phyloP scores from a whole-genome alignment of 2,329 filamentous ascomycete genomes.

The Tolypocladium endophyticum region DNA sequence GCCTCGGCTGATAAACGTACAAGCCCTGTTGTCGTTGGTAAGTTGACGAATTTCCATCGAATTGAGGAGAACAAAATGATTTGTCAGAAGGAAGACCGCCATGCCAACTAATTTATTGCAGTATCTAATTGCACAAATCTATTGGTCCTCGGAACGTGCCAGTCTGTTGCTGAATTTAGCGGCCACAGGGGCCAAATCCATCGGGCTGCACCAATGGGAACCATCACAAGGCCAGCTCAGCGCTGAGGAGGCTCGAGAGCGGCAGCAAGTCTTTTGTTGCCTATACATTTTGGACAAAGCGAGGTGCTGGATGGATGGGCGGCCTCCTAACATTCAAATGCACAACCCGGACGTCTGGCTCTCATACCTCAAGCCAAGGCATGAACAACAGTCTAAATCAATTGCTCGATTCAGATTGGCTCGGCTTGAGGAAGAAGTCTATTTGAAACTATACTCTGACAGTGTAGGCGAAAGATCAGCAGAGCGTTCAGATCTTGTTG shows the following conservation, averaged over 20 bases:
- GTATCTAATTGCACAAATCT: not conserved
- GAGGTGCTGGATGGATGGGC: not conserved
- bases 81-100: not conserved
- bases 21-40: not conserved
- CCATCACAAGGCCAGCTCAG: not conserved
- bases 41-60: not conserved
- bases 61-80: not conserved
- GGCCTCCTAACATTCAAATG: not conserved
- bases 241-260: not conserved
- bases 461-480: not conserved
- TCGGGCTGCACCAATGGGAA: not conserved
- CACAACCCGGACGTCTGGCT: not conserved
- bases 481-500: not conserved
- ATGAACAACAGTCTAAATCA: not conserved
- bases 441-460: not conserved
- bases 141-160: not conserved
- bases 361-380: not conserved
- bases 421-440: not conserved
- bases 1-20: not conserved
- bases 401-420: not conserved
- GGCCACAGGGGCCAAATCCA: not conserved
- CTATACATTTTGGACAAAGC: not conserved
- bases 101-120: not conserved
- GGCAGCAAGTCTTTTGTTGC: not conserved
- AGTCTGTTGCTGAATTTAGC: not conserved